phyloP scores from a whole-genome alignment of 2,329 filamentous ascomycete genomes.

The Ophiostoma sp. region DNA sequence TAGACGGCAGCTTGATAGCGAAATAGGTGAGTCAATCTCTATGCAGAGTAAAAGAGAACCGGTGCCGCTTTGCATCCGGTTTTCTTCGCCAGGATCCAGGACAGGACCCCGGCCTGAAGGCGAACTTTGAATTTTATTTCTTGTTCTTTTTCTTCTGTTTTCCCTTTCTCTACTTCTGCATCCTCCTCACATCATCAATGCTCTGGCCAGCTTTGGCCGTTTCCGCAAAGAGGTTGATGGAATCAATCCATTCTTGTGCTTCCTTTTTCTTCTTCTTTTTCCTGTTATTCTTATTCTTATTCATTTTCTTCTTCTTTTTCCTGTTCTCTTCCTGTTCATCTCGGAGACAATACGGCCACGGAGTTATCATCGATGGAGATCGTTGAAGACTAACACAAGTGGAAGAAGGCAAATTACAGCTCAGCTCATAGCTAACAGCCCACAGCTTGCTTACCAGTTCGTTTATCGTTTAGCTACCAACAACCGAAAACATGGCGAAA shows the following conservation, averaged over 20 bases:
- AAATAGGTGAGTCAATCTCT: not conserved
- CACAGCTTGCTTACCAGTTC: not conserved
- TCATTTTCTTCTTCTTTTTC: not conserved
- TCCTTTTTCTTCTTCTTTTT: too few relatives aligned
- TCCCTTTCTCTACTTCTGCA: not conserved
- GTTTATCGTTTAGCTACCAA: not conserved
- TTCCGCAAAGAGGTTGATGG: not conserved
- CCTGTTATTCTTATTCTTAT: not conserved
- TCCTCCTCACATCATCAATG: not conserved
- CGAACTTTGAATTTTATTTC: not conserved
- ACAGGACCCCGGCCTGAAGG: not conserved
- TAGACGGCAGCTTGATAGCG: not conserved
- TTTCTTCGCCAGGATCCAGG: not conserved
- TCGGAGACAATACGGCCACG: not conserved
- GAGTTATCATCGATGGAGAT: constrained; percentile 1
- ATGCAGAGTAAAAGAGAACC: not conserved
- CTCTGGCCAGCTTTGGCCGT: not conserved
- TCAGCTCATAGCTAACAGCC: too few relatives aligned
- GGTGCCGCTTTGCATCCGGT: not conserved
- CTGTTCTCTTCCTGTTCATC: not conserved
- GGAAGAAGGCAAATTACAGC: constrained; percentile 3
- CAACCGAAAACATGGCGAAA: constrained; percentile 22
- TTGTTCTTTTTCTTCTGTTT: not conserved
- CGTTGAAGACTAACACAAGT: constrained; percentile 1
- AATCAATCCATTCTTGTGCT: too few relatives aligned